phyloP scores from a whole-genome alignment of 768 basidiomycete species.

The Amanita pallidorosea region DNA sequence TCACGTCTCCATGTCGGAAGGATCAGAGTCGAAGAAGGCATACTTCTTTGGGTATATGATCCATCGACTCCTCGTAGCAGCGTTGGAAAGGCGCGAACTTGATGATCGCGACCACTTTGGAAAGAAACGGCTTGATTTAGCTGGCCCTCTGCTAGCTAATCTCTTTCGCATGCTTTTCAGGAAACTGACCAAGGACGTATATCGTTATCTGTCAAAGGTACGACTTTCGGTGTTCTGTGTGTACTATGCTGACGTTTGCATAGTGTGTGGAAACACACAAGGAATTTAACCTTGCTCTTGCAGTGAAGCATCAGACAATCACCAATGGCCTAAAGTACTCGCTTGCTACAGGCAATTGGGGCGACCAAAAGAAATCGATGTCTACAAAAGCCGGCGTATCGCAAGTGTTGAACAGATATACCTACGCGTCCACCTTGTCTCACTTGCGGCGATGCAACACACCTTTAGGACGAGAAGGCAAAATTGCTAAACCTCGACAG shows the following conservation, averaged over 20 bases:
- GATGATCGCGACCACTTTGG: conserved; percentile 99
- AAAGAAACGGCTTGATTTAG: conserved; percentile 93
- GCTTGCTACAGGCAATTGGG: conserved; percentile 98
- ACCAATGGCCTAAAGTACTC: conserved; percentile 98
- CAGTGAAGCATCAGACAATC: conserved; percentile 94
- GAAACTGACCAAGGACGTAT: conserved; percentile 94
- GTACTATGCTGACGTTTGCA: conserved; percentile 5
- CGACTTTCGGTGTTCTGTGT: conserved; percentile 1
- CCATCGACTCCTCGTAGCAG: conserved; percentile 87
- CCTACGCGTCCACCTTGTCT: conserved; percentile 95
- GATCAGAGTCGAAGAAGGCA: conserved; percentile 95
- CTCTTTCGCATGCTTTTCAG: conserved; percentile 97
- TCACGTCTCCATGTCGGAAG: conserved; percentile 92
- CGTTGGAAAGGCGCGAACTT: conserved; percentile 86
- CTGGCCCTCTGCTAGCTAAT: conserved; percentile 92
- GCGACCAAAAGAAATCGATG: conserved; percentile 98
- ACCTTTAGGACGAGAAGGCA: conserved; percentile 94
- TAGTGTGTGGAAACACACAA: conserved; percentile 96
- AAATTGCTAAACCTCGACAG: conserved; percentile 98
- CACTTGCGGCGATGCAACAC: conserved; percentile 98
- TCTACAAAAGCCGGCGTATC: conserved; percentile 97
- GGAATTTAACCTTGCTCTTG: conserved; percentile 83
- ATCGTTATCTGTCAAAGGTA: conserved; percentile 95
- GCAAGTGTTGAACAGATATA: conserved; percentile 97
- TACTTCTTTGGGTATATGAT: conserved; percentile 99